A percentile compares a stretch with the other conserved stretches of the same genome.
These are phyloP conservation scores for Ceratobasidium sp. DNA, from an alignment of 1,284 basidiomycete genomes.

Conservation along the genomic window DNA sequence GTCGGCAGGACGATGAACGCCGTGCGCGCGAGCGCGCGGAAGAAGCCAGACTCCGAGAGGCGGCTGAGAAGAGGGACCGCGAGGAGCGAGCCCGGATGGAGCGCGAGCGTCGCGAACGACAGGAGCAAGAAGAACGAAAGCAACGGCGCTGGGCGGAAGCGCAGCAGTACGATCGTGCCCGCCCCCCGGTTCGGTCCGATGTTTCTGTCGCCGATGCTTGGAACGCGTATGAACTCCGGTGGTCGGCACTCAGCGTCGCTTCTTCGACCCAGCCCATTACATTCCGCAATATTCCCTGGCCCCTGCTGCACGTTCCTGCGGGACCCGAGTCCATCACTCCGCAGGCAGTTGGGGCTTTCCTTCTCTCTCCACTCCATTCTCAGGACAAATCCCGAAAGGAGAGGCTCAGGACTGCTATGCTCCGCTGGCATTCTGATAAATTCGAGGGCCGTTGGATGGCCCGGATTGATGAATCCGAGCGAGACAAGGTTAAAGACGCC, in stretches of 20 bases:
- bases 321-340: conserved; percentile 54
- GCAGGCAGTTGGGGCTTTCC: conserved; percentile 59
- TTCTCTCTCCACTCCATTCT: conserved; percentile 59
- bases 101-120: conserved; percentile 16
- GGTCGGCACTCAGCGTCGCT: conserved; percentile 37
- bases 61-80: conserved; percentile 25
- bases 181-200: conserved; percentile 21
- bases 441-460: conserved; percentile 58
- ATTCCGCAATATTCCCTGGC: conserved; percentile 69
- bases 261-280: conserved; percentile 36
- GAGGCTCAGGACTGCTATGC: conserved; percentile 62
- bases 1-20: conserved; percentile 27
- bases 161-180: neutral
- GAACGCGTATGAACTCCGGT: conserved; percentile 42
- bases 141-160: conserved; percentile 27
- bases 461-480: conserved; percentile 64
- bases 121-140: conserved; percentile 26
- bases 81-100: conserved; percentile 31
- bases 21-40: conserved; percentile 28
- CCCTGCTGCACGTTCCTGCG: conserved; percentile 51
- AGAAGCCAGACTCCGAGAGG: conserved; percentile 27
- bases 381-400: conserved; percentile 57
- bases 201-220: conserved; percentile 37
- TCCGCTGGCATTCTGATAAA: conserved; percentile 80
- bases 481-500: conserved; percentile 64